Evolutionary conservation across 768 basidiomycete species (phyloP).

Genomic region (Russula olivacea): DNA sequence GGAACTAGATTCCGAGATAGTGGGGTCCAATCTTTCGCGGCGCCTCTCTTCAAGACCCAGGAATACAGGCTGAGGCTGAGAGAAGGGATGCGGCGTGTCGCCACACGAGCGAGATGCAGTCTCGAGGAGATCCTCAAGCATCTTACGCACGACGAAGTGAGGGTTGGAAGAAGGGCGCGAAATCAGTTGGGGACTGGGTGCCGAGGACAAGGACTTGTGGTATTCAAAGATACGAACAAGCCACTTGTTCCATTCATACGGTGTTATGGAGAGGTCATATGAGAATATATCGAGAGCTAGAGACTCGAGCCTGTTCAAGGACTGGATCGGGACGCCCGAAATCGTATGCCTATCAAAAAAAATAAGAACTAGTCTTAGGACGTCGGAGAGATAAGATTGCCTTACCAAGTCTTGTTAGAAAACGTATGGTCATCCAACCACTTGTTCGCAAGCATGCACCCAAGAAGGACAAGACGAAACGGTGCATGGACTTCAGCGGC

Average conservation of each 20-base stretch:
- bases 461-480: constrained; percentile 70
- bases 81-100: constrained; percentile 26
- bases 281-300: constrained; percentile 63
- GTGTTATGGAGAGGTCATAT: constrained; percentile 64
- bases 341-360: constrained; percentile 61
- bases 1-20: constrained; percentile 29
- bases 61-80: constrained; percentile 59
- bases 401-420: constrained; percentile 81
- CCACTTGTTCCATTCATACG: constrained; percentile 65
- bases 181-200: constrained; percentile 64
- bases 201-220: constrained; percentile 56
- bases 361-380: background rate
- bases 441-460: constrained; percentile 83
- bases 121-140: constrained; percentile 63
- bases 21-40: constrained; percentile 45
- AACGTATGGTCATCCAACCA: constrained; percentile 88
- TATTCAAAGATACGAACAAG: constrained; percentile 58
- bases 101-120: constrained; percentile 34
- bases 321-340: constrained; percentile 64
- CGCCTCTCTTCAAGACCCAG: constrained; percentile 63
- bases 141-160: constrained; percentile 58
- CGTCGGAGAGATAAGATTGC: constrained; percentile 24
- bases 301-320: constrained; percentile 65
- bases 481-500: constrained; percentile 53
- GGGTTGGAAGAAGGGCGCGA: constrained; percentile 72